Base-by-base conservation (phyloP, 768 basidiomycete genomes). In the Leccinum barrowsii region DNA sequence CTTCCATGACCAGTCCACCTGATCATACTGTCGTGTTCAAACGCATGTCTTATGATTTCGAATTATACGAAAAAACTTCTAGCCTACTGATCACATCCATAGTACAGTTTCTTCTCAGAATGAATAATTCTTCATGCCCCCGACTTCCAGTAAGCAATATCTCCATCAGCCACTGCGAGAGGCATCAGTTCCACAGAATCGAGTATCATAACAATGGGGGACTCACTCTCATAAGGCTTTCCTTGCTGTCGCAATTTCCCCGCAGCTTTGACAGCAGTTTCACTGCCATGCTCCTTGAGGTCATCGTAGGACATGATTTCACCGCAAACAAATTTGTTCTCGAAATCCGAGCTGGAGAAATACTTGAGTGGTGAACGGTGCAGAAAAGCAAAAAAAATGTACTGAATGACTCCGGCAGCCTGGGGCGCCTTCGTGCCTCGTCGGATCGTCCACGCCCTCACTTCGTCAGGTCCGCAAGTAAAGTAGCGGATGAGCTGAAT, bases 321-420 rank as follows among this genome's bases (percentile, higher is more conserved):
- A 73, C 94, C 94, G 62, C 94, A 97, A 22, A 98, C 90, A 65
- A 97, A 97, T 76, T 97, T 95, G 75, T 96, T 92, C 78, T 98
- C 94, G 70, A 98, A 98, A 75, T 98, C 95, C 53, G 92, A 88
- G 80, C 90, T 92, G 59, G 35, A 52, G 42, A 19, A 7, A 44
- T 21, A 19, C 42, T 42, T 55, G 19, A 61, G 58, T 12, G 28
- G 5, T 22, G 42, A 42, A 42, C 19, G 10, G 19, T 11, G 42
- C 17, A 5, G 10, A 5, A 5, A 19, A n/a, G 5, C 24, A 26
- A 26, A 26, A 24, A 26, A 22, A 22, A 19, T 19, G 52, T 69
- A 93, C 89, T 98, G 96, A 69, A 98, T 98, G 63, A 98, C 94
- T 74, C 97, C 97, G 40, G 97, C 97, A 7, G 97, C 97, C 71